These are phyloP conservation scores for Monoraphidium neglectum DNA, from an alignment of 139 green algal species.

Conservation along the genomic window DNA sequence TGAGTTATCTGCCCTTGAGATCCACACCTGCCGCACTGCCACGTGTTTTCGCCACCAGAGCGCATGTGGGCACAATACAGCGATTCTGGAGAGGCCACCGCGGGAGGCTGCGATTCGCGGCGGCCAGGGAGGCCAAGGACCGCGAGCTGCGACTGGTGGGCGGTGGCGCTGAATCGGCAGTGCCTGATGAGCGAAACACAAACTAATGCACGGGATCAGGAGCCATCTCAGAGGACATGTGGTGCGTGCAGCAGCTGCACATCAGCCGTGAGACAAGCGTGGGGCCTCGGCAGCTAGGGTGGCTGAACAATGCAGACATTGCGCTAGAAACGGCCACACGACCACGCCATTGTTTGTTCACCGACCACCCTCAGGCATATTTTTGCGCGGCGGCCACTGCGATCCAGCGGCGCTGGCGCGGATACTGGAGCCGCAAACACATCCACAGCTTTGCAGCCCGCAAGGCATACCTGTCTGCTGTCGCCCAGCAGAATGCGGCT, in stretches of 20 bases:
- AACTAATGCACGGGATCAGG: too few relatives aligned
- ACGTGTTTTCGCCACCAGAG: not conserved
- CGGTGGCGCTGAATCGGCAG: too few relatives aligned
- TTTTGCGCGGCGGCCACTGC: slow-evolving; percentile 57
- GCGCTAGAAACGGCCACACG: too few relatives aligned
- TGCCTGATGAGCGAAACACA: too few relatives aligned
- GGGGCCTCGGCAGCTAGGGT: too few relatives aligned
- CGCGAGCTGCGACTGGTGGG: slow-evolving; percentile 38
- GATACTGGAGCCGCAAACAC: slow-evolving; percentile 62
- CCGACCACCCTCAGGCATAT: slow-evolving; percentile 58
- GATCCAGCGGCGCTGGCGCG: slow-evolving; percentile 67
- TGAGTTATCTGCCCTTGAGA: too few relatives aligned
- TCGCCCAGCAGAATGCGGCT: slow-evolving; percentile 35
- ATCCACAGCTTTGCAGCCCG: slow-evolving; percentile 67
- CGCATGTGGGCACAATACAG: slow-evolving; percentile 36
- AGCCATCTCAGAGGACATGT: too few relatives aligned
- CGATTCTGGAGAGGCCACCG: slow-evolving; percentile 55
- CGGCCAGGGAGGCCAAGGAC: slow-evolving; percentile 31
- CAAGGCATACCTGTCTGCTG: slow-evolving; percentile 56
- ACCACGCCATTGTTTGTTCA: too few relatives aligned
- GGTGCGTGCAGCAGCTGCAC: too few relatives aligned
- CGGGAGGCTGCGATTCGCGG: slow-evolving; percentile 33
- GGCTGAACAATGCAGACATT: too few relatives aligned
- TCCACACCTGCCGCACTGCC: too few relatives aligned
- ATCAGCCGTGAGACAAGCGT: too few relatives aligned